Evolutionary conservation across 306 rosid genomes (phyloP).

Genomic region (Boehmeria nivea): DNA sequence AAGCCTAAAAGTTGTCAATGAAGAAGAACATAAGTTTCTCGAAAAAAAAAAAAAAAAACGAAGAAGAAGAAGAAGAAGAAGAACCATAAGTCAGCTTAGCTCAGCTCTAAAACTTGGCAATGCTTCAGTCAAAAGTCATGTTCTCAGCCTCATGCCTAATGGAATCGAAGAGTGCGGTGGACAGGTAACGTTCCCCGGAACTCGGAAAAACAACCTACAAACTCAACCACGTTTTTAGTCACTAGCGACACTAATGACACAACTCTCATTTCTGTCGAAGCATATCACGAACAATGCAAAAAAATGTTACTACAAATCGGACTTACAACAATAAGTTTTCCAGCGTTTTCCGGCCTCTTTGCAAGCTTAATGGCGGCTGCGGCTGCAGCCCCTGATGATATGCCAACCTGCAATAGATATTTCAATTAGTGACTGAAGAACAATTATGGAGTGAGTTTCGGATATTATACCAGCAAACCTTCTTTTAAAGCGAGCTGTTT

Average conservation of each 20-base stretch:
- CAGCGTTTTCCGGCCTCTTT: conserved; percentile 7
- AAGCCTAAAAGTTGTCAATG: too few species aligned
- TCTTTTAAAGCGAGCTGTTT: conserved; percentile 41
- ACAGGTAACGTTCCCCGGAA: conserved; percentile 64
- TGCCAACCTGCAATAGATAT: conserved; percentile 2
- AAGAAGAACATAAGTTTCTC: too few species aligned
- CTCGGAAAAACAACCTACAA: conserved; percentile 62
- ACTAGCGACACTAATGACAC: neutral
- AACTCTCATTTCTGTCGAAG: too few species aligned
- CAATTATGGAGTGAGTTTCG: neutral
- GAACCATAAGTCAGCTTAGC: too few species aligned
- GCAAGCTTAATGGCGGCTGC: conserved; percentile 2
- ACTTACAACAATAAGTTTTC: conserved; percentile 6
- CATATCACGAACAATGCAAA: neutral
- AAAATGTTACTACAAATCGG: neutral
- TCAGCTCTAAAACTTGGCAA: too few species aligned
- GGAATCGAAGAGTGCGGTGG: conserved; percentile 51
- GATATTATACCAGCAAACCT: conserved; percentile 59
- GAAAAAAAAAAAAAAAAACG: too few species aligned
- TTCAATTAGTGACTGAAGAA: neutral
- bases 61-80: too few species aligned
- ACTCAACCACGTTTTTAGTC: neutral
- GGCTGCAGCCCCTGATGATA: conserved; percentile 6
- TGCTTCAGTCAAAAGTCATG: conserved; percentile 27
- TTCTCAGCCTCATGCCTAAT: conserved; percentile 51